Percentiles rank a stretch among this genome's conserved stretches.
phyloP scores from a whole-genome alignment of 2,329 filamentous ascomycete species.

The Chaetomium sp. region DNA sequence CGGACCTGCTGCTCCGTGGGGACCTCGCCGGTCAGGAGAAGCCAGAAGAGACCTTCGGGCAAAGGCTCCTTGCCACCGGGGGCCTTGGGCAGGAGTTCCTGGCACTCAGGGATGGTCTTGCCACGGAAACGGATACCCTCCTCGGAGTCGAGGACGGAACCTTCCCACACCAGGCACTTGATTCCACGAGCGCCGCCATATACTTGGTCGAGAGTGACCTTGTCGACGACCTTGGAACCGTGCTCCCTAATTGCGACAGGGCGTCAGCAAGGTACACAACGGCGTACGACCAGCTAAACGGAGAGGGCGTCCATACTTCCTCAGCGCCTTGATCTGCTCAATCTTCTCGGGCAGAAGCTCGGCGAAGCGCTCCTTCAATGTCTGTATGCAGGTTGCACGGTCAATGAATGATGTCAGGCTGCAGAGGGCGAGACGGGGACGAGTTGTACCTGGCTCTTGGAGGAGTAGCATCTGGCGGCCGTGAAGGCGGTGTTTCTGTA shows the following conservation, averaged over 20 bases:
- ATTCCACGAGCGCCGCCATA: conserved; percentile 99
- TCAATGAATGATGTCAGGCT: conserved; percentile 35
- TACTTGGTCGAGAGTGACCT: conserved; percentile 98
- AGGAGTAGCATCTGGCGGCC: conserved; percentile 86
- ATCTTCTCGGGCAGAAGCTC: conserved; percentile 94
- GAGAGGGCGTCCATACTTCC: conserved; percentile 68
- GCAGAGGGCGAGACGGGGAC: conserved; percentile 22
- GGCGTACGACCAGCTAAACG: conserved; percentile 2
- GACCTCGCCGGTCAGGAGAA: conserved; percentile 96
- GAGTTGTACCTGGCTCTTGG: conserved; percentile 77
- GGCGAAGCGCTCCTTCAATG: conserved; percentile 97
- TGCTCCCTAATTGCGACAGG: conserved; percentile 66
- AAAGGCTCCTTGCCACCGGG: conserved; percentile 96
- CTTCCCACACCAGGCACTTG: conserved; percentile 98
- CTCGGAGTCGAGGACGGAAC: conserved; percentile 95
- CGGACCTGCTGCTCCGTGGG: conserved; percentile 97
- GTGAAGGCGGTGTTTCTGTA: conserved; percentile 74
- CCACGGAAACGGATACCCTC: conserved; percentile 99
- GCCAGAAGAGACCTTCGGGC: conserved; percentile 99
- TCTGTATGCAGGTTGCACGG: conserved; percentile 54
- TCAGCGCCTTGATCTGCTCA: conserved; percentile 98
- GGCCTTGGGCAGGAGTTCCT: conserved; percentile 94
- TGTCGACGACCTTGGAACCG: conserved; percentile 91
- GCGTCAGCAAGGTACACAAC: conserved; percentile 34
- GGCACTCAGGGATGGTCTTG: conserved; percentile 99